phyloP scores from a whole-genome alignment of 345 rosid species.

The Eucalyptus sp. region DNA sequence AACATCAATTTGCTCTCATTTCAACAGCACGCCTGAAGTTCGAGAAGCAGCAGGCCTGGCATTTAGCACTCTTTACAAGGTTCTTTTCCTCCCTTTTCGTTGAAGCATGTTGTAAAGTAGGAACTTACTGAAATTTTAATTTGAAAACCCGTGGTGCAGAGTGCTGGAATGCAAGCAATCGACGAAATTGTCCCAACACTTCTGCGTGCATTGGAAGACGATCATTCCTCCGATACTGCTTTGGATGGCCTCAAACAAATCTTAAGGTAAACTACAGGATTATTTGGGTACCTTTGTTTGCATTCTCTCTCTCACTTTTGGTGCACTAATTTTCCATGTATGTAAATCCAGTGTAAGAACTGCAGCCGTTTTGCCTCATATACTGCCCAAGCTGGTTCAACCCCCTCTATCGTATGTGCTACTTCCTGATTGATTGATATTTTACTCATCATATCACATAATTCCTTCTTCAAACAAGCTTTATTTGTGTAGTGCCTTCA shows the following conservation, averaged over 20 bases:
- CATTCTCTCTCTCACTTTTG: neutral
- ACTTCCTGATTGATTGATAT: neutral
- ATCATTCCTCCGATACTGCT: constrained; percentile 80
- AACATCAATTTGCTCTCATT: neutral
- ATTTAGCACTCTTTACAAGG: constrained; percentile 97
- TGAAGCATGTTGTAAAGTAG: neutral
- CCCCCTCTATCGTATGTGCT: constrained; percentile 84
- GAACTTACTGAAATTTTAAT: neutral
- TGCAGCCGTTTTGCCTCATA: constrained; percentile 95
- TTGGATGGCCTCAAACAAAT: constrained; percentile 97
- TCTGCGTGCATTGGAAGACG: constrained; percentile 89
- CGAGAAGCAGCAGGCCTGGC: constrained; percentile 98
- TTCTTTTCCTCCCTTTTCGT: neutral
- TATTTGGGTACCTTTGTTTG: neutral
- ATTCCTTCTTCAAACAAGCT: neutral
- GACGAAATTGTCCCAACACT: constrained; percentile 98
- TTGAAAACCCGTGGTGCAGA: constrained; percentile 28
- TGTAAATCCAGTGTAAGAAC: constrained; percentile 71
- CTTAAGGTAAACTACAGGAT: constrained; percentile 39
- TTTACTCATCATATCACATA: neutral
- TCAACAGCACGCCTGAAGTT: constrained; percentile 62
- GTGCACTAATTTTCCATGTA: neutral
- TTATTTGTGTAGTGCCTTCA: constrained; percentile 58
- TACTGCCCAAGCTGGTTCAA: constrained; percentile 87
- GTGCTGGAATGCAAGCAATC: constrained; percentile 98